Conservation (phyloP, 768 basidiomycete species). For the Termitomyces sp. region DNA sequence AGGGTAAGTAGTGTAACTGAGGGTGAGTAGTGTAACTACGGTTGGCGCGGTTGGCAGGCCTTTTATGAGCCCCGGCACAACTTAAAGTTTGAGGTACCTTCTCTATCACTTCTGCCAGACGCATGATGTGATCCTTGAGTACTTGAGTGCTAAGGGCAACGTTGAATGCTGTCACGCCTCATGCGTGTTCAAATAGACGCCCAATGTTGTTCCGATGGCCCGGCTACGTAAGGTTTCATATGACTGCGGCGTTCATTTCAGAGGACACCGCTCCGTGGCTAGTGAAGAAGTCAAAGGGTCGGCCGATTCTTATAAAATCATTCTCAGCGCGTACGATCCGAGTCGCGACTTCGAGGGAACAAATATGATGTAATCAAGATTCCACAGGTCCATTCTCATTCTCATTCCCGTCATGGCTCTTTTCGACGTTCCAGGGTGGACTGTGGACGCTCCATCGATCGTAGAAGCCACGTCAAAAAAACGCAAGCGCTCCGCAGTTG, state of each 20-base stretch:
- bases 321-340: background rate
- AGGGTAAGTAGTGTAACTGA: too few relatives aligned
- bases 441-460: constrained; percentile 39
- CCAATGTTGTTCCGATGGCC: background rate
- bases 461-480: constrained; percentile 41
- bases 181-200: constrained; percentile 2
- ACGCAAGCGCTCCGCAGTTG: constrained; percentile 40
- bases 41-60: background rate
- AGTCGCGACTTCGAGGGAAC: background rate
- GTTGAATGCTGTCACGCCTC: background rate
- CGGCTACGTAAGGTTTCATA: background rate
- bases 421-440: constrained; percentile 72
- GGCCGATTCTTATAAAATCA: background rate
- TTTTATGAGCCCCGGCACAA: background rate
- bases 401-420: constrained; percentile 37
- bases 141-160: background rate
- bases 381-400: background rate
- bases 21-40: too few relatives aligned
- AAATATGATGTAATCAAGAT: constrained; percentile 10
- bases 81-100: background rate
- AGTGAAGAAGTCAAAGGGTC: background rate
- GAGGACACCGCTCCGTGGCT: too few relatives aligned
- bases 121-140: background rate
- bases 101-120: background rate
- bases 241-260: background rate